These are phyloP conservation scores for Castanea sativa DNA, from an alignment of 306 rosid species.

Conservation along the genomic window DNA sequence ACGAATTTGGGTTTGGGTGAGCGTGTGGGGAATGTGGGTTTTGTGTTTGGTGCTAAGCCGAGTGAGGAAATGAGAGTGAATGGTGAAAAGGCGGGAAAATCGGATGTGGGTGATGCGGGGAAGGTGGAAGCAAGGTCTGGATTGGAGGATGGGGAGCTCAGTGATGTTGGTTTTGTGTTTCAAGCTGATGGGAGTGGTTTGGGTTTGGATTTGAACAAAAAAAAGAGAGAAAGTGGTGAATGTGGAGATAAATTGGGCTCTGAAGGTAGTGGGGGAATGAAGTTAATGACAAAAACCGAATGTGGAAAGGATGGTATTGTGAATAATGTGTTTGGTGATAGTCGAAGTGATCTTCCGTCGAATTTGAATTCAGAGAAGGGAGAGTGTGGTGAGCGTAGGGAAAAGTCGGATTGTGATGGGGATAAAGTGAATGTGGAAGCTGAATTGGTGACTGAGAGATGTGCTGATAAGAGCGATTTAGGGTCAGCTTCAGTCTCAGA, in stretches of 20 bases:
- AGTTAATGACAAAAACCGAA: conserved; percentile 20
- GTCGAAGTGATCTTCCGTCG: conserved; percentile 1
- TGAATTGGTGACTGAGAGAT: neutral
- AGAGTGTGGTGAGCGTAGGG: neutral
- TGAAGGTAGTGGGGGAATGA: conserved; percentile 18
- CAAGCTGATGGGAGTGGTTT: conserved; percentile 24
- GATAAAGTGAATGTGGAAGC: conserved; percentile 17
- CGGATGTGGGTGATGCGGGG: conserved; percentile 23
- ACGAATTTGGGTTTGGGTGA: conserved; percentile 24
- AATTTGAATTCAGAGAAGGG: conserved; percentile 18
- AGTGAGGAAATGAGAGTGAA: conserved; percentile 7
- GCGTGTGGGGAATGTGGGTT: conserved; percentile 24
- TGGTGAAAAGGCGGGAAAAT: conserved; percentile 9
- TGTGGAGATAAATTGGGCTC: conserved; percentile 14
- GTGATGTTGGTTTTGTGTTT: conserved; percentile 31
- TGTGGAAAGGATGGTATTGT: conserved; percentile 18
- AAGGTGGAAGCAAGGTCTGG: conserved; percentile 12
- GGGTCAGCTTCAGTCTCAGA: neutral
- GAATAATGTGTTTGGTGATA: conserved; percentile 28
- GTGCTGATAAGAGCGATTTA: neutral
- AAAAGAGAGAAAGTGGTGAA: conserved; percentile 23
- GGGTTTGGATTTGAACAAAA: conserved; percentile 23
- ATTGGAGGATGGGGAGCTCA: conserved; percentile 8
- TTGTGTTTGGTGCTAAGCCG: conserved; percentile 38
- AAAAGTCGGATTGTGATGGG: neutral